Percentiles rank a stretch among this genome's conserved stretches.
These are phyloP conservation scores for Daedaleopsis nitida DNA, from an alignment of 768 basidiomycete species.

Conservation along the genomic window DNA sequence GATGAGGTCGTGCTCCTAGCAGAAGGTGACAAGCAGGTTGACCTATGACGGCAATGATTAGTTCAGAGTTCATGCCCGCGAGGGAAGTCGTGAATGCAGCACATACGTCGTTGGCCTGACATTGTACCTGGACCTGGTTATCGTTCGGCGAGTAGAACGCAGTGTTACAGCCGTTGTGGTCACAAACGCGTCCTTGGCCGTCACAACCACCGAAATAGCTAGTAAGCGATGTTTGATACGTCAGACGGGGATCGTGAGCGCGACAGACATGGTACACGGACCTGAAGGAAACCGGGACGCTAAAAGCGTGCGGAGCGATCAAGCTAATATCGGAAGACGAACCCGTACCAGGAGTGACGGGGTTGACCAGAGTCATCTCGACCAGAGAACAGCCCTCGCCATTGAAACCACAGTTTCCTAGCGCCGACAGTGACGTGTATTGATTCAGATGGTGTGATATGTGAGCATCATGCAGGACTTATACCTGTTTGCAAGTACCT, in stretches of 20 bases:
- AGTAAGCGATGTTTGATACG: not conserved
- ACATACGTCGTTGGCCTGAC: conserved; percentile 46
- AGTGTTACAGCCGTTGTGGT: conserved; percentile 34
- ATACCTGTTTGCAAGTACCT: conserved; percentile 23
- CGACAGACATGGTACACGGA: not conserved
- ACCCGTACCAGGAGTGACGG: conserved; percentile 43
- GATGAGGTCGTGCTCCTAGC: conserved; percentile 18
- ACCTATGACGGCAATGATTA: conserved; percentile 32
- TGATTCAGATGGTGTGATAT: no score
- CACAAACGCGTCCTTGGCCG: conserved; percentile 44
- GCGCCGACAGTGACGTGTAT: conserved; percentile 12
- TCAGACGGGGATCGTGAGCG: no score
- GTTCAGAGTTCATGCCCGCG: no score
- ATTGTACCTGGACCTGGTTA: conserved; percentile 49
- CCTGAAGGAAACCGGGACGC: conserved; percentile 39
- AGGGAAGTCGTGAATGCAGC: no score
- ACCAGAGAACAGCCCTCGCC: conserved; percentile 51
- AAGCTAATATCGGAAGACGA: conserved; percentile 52
- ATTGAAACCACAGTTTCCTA: conserved; percentile 44
- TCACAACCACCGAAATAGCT: conserved; percentile 49
- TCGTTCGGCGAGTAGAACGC: conserved; percentile 51
- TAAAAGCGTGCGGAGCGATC: conserved; percentile 45
- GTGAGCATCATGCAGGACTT: not conserved
- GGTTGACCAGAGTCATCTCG: conserved; percentile 50
- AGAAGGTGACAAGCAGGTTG: conserved; percentile 52